Evolutionary conservation across 352 stramenopile genomes (phyloP), one percentile per base, ranked within the genome.

Genomic region (Globisporangium spiculum): DNA sequence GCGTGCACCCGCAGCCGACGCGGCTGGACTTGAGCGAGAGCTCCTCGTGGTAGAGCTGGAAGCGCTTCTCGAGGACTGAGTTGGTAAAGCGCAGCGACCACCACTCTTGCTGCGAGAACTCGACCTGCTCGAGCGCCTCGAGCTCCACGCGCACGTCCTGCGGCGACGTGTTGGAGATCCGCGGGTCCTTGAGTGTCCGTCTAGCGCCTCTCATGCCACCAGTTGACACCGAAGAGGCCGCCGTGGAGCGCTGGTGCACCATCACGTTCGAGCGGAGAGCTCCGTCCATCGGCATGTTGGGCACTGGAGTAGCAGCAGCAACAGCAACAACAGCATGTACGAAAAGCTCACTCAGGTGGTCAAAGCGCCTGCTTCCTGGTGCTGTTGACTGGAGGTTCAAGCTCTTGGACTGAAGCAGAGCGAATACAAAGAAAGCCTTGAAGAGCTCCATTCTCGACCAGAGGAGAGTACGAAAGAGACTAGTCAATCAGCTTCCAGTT

Each of bases 41-140:
- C 10, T 90, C 81, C 66, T 90, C 77, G 41, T 91, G 78, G 55
- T 88, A 89, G 52, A 77, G 65, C 67, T 90, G 80, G 68, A 89
- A 91, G 26, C 78, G 77, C 60, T 64, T 59, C 57, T 91, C 81
- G 70, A 89, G 79, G 30, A 65, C 61, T 8, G 68, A 50, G 58
- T 80, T 73, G 27, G 69, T 70, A 53, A 91, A 91, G 12, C 75
- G 74, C 22, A 91, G 73, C 20, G 78, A 83, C 75, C 65, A 84
- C 16, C 64, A 61, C 34, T 34, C 22, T 57, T 82, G 72, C 32
- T 77, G 80, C 50, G 71, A 71, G 16, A 64, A 68, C 54, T 84
- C 78, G 41, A 79, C 67, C 48, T 84, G 70, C 26, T 84, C 74
- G 27, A 89, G 65, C 59, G 75, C 70, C 41, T 91, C 83, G 52